Conservation (phyloP, 2,329 filamentous ascomycete genomes). For the Epichloe gansuensis region DNA sequence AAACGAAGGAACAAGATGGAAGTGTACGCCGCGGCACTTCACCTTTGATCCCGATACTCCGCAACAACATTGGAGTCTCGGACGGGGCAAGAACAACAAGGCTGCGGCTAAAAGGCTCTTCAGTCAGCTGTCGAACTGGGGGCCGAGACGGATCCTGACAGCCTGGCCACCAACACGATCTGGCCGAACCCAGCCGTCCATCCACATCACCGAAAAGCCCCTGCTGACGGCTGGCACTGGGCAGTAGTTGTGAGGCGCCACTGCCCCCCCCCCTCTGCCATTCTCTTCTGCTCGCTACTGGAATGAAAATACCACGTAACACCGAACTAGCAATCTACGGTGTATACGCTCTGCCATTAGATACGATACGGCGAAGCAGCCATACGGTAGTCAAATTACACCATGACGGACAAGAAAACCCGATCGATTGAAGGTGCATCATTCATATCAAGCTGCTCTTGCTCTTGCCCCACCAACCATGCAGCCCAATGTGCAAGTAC, state of each 20-base stretch:
- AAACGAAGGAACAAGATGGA: not conserved
- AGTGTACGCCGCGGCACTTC: not conserved
- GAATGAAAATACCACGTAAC: not conserved
- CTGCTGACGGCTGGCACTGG: not conserved
- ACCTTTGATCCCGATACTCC: not conserved
- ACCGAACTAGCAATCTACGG: too few species aligned
- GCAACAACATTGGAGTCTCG: not conserved
- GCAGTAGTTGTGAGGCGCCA: not conserved
- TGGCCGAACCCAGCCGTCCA: not conserved
- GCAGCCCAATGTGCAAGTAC: not conserved
- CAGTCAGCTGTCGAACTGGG: not conserved
- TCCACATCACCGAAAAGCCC: not conserved
- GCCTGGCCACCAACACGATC: not conserved
- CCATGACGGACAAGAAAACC: not conserved
- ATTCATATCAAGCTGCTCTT: not conserved
- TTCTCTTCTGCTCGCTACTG: not conserved
- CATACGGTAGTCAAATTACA: not conserved
- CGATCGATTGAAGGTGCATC: not conserved
- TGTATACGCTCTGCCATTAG: too few species aligned
- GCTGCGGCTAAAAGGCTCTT: not conserved
- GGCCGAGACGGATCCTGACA: not conserved
- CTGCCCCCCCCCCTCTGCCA: too few species aligned
- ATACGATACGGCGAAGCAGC: too few species aligned
- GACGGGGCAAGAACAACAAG: not conserved
- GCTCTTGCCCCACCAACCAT: not conserved